Evolutionary conservation across 352 stramenopile genomes (phyloP).

Genomic region (Pythium aristosporum): DNA sequence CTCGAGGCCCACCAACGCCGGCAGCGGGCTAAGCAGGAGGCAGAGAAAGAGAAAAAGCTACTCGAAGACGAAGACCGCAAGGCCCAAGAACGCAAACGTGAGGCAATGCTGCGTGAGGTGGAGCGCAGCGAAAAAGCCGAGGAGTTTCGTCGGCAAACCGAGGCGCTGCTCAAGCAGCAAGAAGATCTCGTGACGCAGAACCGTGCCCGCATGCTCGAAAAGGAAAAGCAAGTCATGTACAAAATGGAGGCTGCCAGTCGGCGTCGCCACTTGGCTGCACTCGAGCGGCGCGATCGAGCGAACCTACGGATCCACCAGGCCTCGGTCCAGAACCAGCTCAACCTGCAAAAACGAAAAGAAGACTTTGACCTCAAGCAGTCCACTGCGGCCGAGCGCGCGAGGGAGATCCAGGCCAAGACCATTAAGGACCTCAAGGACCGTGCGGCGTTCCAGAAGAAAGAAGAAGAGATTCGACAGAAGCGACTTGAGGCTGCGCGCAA

Average conservation of each 20-base stretch:
- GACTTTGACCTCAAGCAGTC: conserved; percentile 64
- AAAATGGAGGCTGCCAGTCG: conserved; percentile 64
- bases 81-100: conserved; percentile 34
- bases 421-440: conserved; percentile 59
- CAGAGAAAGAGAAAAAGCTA: conserved; percentile 49
- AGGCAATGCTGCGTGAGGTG: conserved; percentile 46
- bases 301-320: conserved; percentile 56
- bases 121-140: conserved; percentile 68
- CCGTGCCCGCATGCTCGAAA: conserved; percentile 56
- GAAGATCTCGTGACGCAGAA: conserved; percentile 54
- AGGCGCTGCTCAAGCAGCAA: conserved; percentile 61
- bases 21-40: conserved; percentile 40
- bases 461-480: conserved; percentile 64
- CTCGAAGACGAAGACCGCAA: conserved; percentile 45
- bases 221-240: conserved; percentile 50
- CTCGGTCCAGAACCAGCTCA: conserved; percentile 55
- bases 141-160: conserved; percentile 63
- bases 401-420: conserved; percentile 65
- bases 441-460: conserved; percentile 55
- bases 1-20: conserved; percentile 47
- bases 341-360: conserved; percentile 54
- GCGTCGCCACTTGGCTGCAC: conserved; percentile 49
- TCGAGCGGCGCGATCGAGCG: conserved; percentile 52
- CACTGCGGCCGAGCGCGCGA: conserved; percentile 42
- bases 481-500: conserved; percentile 51